Evolutionary conservation across 2,329 filamentous ascomycete species (phyloP).

Genomic region (Stagonosporopsis cucurbitacearum): DNA sequence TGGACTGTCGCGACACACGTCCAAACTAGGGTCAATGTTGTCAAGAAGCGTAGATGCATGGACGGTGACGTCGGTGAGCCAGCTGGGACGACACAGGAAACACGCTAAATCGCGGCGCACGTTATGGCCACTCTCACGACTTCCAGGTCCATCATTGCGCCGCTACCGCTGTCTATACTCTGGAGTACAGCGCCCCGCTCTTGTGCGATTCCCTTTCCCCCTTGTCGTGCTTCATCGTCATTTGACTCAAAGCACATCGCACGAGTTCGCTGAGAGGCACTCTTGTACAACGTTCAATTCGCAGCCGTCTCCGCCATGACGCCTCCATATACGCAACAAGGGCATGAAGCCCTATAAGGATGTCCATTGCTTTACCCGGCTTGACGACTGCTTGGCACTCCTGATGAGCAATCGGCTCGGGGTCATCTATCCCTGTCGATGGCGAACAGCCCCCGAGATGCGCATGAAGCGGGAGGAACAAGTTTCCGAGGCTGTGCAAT

Average conservation of each 20-base stretch:
- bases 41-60: background rate
- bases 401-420: background rate
- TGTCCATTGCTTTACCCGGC: background rate
- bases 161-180: background rate
- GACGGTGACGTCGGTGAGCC: background rate
- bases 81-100: background rate
- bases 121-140: background rate
- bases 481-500: background rate
- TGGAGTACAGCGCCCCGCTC: background rate
- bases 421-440: background rate
- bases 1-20: background rate
- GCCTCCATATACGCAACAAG: background rate
- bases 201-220: background rate
- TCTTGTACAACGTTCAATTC: background rate
- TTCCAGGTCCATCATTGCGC: background rate
- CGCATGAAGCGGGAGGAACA: background rate
- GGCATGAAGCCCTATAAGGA: background rate
- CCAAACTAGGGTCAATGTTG: background rate
- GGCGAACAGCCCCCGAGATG: background rate
- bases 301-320: background rate
- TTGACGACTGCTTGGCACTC: background rate
- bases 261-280: background rate
- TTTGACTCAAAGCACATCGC: background rate
- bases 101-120: background rate
- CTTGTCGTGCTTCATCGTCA: background rate